phyloP scores from a whole-genome alignment of 2,329 filamentous ascomycete species.

The Stemphylium vesicarium region DNA sequence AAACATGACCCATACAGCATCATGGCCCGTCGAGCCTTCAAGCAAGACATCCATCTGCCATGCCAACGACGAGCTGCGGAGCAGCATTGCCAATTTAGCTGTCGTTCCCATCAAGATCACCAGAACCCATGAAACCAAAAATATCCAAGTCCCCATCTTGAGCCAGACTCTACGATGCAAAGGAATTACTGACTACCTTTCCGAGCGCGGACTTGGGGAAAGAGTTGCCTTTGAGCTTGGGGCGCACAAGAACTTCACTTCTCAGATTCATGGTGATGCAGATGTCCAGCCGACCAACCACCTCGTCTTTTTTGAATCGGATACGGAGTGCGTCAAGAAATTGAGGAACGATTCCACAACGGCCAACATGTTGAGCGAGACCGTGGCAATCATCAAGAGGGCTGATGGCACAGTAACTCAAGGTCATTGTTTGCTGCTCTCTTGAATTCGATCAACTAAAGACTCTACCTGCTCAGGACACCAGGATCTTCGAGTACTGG shows the following conservation, averaged over 20 bases:
- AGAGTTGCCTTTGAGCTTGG: background rate
- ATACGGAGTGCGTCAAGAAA: background rate
- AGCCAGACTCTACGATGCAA: background rate
- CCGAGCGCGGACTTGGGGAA: background rate
- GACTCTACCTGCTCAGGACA: background rate
- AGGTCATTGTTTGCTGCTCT: background rate
- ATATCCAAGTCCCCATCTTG: background rate
- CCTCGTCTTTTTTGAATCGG: background rate
- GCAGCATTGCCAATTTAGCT: background rate
- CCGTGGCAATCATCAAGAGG: background rate
- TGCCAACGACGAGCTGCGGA: background rate
- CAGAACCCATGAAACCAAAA: background rate
- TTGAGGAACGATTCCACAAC: too few relatives aligned
- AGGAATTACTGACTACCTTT: background rate
- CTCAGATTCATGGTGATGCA: background rate
- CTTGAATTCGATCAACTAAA: background rate
- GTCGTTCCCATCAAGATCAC: background rate
- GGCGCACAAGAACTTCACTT: background rate
- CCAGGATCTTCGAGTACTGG: background rate
- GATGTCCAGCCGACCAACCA: background rate
- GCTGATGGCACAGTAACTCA: background rate
- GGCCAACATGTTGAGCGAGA: background rate
- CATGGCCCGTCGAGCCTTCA: background rate
- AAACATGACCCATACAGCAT: too few relatives aligned
- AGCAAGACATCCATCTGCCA: conserved; percentile 1